These are phyloP conservation scores for Quercus tomentella DNA, from an alignment of 331 rosid species.

Conservation along the genomic window DNA sequence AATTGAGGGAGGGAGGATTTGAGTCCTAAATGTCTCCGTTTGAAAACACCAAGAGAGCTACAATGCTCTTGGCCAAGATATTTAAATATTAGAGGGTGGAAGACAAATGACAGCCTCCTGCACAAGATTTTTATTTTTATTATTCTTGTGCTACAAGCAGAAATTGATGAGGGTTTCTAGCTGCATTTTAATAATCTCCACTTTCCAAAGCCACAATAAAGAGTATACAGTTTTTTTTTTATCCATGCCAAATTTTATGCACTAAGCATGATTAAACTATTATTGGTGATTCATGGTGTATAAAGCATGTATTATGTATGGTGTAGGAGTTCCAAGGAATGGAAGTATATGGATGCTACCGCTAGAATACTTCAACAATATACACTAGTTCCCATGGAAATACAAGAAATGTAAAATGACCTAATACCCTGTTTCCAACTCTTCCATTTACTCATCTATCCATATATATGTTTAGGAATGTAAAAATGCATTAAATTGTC, in stretches of 20 bases:
- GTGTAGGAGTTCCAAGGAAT: neutral
- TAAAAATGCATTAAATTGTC: neutral
- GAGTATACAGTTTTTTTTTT: no score
- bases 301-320: no score
- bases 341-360: neutral
- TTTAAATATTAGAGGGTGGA: neutral
- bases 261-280: no score
- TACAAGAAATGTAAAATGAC: neutral
- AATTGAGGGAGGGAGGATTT: no score
- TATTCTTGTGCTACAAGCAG: neutral
- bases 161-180: neutral
- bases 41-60: no score
- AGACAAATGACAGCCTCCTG: neutral
- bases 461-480: neutral
- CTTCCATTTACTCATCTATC: no score
- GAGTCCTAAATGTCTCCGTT: no score
- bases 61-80: neutral
- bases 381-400: neutral
- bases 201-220: neutral
- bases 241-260: no score
- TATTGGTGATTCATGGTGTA: no score
- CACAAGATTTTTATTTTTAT: no score
- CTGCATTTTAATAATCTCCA: neutral
- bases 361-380: neutral
- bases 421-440: neutral